Base-by-base conservation (phyloP, 169 alveolate genomes). In the Plasmodium knowlesi region DNA sequence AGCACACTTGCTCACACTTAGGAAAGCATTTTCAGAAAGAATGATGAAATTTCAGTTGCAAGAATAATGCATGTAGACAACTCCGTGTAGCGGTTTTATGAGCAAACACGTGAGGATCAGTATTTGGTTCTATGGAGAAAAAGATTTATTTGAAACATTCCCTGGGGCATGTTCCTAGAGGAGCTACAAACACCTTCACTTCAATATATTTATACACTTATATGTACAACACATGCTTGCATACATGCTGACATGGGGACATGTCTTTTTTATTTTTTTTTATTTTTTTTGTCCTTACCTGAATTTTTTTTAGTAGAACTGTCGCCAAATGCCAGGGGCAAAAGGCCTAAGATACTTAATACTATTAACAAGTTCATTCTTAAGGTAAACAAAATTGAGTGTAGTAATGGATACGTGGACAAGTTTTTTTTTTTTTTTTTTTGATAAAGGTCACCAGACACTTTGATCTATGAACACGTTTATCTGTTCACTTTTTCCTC, bases 311-410 rank as follows among this genome's bases (percentile, higher is more conserved):
- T 34, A 28, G 25, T 41, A 28, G 46, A 76, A 43, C 2, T 50
- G 2, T 50, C 12, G 61, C 76, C 79, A 74, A 74, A 46, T 25
- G 70, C 14, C 71, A 85, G 70, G 82, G 12, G 43, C 57, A 85
- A 85, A 74, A 73, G 32, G 81, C 70, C 74, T 14, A 85, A 50
- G 71, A 61, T 85, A 50, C 53, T 54, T 32, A 85, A 74, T 41
- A 85, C 14, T 25, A 25, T 50, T 73, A 85, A 85, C 76, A 85
- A 74, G 12, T 85, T 85, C 93, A 85, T 85, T 37, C 37, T 85
- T 16, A n/a, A 53, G 41, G 25, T 39, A 73, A 74, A 85, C 39
- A 85, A 85, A 85, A 83, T 30, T 82, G 61, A 82, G 16, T 74
- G 57, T 16, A 80, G 57, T 79, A 80, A 46, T 80, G 57, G 16